These are phyloP conservation scores for Ogataea paraovalis DNA, from an alignment of 805 yeast genomes.

Conservation along the genomic window DNA sequence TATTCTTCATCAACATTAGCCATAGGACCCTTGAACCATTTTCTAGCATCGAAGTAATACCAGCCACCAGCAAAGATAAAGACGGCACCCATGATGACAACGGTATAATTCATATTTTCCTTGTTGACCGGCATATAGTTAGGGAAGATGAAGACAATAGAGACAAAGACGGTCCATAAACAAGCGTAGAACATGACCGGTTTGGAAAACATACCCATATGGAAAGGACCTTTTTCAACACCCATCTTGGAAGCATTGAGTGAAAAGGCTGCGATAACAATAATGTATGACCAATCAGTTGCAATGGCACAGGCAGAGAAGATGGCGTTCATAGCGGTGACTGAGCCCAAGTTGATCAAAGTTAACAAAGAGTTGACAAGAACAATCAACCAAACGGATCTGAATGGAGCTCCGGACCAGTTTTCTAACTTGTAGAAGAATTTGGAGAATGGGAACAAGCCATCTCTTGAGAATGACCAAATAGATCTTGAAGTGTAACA, in stretches of 20 bases:
- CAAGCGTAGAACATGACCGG: constrained; percentile 39
- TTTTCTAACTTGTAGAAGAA: constrained; percentile 37
- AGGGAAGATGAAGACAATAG: constrained; percentile 50
- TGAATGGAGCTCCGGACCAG: constrained; percentile 40
- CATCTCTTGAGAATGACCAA: constrained; percentile 56
- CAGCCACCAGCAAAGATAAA: constrained; percentile 37
- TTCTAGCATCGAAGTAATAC: constrained; percentile 45
- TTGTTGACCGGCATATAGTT: constrained; percentile 39
- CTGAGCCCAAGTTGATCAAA: constrained; percentile 40
- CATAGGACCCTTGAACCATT: constrained; percentile 55
- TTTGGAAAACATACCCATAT: constrained; percentile 40
- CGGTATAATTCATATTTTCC: constrained; percentile 52
- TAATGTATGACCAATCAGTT: constrained; percentile 47
- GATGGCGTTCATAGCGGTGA: constrained; percentile 49
- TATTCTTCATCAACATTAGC: constrained; percentile 39
- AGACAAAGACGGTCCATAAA: constrained; percentile 43
- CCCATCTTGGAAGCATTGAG: constrained; percentile 42
- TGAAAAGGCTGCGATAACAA: constrained; percentile 40
- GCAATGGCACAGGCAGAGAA: constrained; percentile 52
- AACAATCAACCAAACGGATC: constrained; percentile 41
- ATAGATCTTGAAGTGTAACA: constrained; percentile 49
- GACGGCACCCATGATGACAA: constrained; percentile 43
- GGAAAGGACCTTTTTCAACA: constrained; percentile 46
- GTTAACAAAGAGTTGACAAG: constrained; percentile 41
- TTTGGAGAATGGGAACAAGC: constrained; percentile 46